A percentile compares a stretch with the other conserved stretches of the same genome.
These are phyloP conservation scores for Beauveria medogensis DNA, from an alignment of 2,329 filamentous ascomycete genomes.

Conservation along the genomic window DNA sequence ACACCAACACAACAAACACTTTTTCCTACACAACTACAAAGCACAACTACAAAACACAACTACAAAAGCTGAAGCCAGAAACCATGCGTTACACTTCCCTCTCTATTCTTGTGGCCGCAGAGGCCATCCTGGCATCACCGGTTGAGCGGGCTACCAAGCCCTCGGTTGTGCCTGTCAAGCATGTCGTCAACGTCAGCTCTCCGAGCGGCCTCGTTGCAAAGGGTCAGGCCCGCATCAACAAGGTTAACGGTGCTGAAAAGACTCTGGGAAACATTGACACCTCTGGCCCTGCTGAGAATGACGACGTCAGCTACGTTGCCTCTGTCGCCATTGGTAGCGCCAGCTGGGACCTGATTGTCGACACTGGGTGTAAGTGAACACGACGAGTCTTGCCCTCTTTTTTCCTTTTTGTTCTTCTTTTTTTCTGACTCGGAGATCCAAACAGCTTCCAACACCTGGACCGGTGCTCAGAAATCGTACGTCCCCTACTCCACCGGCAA, in stretches of 20 bases:
- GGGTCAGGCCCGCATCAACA: conserved; percentile 18
- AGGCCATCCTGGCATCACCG: conserved; percentile 18
- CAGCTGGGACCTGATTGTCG: conserved; percentile 20
- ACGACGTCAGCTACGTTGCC: conserved; percentile 20
- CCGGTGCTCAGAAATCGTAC: conserved; percentile 6
- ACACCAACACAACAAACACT: neutral
- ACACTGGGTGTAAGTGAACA: conserved; percentile 20
- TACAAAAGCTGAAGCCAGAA: neutral
- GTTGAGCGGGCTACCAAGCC: conserved; percentile 16
- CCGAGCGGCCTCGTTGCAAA: conserved; percentile 18
- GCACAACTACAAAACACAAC: neutral
- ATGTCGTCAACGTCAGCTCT: conserved; percentile 17
- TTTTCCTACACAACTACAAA: neutral
- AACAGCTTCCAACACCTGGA: conserved; percentile 19
- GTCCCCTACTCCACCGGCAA: conserved; percentile 4
- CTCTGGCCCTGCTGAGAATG: conserved; percentile 20
- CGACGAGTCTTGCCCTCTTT: too few relatives aligned
- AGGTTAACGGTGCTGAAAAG: conserved; percentile 16
- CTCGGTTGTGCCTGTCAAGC: conserved; percentile 16
- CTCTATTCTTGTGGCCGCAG: conserved; percentile 12
- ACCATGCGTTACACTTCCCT: conserved; percentile 7
- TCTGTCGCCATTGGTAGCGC: conserved; percentile 19
- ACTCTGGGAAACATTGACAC: conserved; percentile 2
- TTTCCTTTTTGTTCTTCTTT: too few relatives aligned
- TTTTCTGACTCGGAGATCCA: neutral